Percentiles rank a stretch among this genome's conserved stretches.
These are phyloP conservation scores for Taiwanofungus camphoratus DNA, from an alignment of 1,284 basidiomycete species.

Conservation along the genomic window DNA sequence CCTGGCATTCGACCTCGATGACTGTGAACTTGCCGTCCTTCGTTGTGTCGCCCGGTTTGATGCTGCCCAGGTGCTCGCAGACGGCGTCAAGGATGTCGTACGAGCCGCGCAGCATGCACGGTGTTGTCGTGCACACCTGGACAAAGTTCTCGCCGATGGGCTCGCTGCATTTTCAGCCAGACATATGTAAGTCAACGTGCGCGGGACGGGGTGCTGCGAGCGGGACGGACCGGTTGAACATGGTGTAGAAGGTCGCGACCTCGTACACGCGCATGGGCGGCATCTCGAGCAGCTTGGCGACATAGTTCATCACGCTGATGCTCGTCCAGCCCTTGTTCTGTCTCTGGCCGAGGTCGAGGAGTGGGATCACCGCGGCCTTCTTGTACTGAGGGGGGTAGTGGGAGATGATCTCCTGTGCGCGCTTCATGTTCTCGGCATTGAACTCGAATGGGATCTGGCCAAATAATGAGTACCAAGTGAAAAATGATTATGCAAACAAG, in stretches of 20 bases:
- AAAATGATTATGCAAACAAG: slow-evolving; percentile 30
- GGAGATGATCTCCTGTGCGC: slow-evolving; percentile 85
- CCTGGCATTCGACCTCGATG: slow-evolving; percentile 97
- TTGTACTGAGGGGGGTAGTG: slow-evolving; percentile 97
- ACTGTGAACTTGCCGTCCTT: slow-evolving; percentile 96
- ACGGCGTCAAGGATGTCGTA: slow-evolving; percentile 87
- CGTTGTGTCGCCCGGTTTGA: slow-evolving; percentile 88
- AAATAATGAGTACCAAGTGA: not conserved
- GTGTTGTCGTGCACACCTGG: slow-evolving; percentile 98
- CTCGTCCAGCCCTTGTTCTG: slow-evolving; percentile 99
- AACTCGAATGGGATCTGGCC: slow-evolving; percentile 88
- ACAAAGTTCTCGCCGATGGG: slow-evolving; percentile 95
- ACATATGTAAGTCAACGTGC: not conserved
- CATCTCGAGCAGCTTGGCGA: slow-evolving; percentile 90
- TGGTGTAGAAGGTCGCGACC: slow-evolving; percentile 99
- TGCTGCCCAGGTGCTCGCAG: slow-evolving; percentile 77
- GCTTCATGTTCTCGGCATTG: slow-evolving; percentile 74
- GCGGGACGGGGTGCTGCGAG: slow-evolving; percentile 2
- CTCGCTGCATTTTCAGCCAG: slow-evolving; percentile 48
- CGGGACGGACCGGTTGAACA: slow-evolving; percentile 84
- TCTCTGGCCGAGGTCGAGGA: slow-evolving; percentile 93
- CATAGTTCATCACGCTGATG: slow-evolving; percentile 98
- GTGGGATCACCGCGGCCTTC: slow-evolving; percentile 95
- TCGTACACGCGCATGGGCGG: slow-evolving; percentile 99
- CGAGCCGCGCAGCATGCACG: slow-evolving; percentile 94